phyloP scores from a whole-genome alignment of 805 yeast species.

The Danielia reshetovae region DNA sequence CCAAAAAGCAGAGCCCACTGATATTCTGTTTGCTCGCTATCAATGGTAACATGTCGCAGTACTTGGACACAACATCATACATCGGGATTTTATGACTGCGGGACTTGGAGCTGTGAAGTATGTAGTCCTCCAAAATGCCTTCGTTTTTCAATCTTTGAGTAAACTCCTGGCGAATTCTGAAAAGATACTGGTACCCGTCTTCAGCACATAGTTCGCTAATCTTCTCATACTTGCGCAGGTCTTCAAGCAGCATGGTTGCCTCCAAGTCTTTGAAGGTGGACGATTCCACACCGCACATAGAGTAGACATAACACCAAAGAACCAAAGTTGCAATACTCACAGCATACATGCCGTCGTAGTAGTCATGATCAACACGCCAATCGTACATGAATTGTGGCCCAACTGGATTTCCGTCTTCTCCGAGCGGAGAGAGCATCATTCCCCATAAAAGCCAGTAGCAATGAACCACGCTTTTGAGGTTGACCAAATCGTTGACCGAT shows the following conservation, averaged over 20 bases:
- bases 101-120: slow-evolving; percentile 8
- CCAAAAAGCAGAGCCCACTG: slow-evolving; percentile 39
- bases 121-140: slow-evolving; percentile 6
- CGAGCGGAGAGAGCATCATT: slow-evolving; percentile 26
- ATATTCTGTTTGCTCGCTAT: slow-evolving; percentile 36
- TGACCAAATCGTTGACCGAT: slow-evolving; percentile 25
- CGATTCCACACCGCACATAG: slow-evolving; percentile 32
- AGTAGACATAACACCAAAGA: slow-evolving; percentile 37
- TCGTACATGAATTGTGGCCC: slow-evolving; percentile 13
- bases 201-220: slow-evolving; percentile 26
- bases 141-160: slow-evolving; percentile 1
- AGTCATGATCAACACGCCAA: slow-evolving; percentile 34
- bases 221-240: slow-evolving; percentile 19
- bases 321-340: slow-evolving; percentile 35
- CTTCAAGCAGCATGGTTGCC: slow-evolving; percentile 9
- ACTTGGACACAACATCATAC: slow-evolving; percentile 28
- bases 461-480: slow-evolving; percentile 34
- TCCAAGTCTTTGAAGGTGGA: slow-evolving; percentile 16
- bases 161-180: slow-evolving; percentile 33
- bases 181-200: slow-evolving; percentile 34
- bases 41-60: slow-evolving; percentile 29
- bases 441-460: slow-evolving; percentile 40
- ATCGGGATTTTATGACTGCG: slow-evolving; percentile 15
- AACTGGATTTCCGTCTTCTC: slow-evolving; percentile 13
- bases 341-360: slow-evolving; percentile 34